Evolutionary conservation across 192 early-diverging fungal species (phyloP).

Genomic region (Gaertneriomyces semiglobifer): DNA sequence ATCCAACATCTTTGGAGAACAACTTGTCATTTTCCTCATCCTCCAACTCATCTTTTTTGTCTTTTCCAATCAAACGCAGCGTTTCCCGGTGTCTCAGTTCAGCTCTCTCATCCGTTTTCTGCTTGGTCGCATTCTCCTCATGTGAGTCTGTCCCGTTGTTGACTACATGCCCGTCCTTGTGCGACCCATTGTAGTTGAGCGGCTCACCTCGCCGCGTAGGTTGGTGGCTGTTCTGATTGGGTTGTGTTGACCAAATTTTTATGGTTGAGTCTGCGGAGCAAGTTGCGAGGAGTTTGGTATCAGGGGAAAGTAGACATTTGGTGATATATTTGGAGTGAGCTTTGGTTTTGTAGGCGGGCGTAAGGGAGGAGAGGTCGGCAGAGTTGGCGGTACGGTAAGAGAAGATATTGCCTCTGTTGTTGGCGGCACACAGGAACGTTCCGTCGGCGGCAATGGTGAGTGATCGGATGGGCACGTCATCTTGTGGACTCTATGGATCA

Average conservation of each 20-base stretch:
- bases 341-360: slow-evolving; percentile 64
- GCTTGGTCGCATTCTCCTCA: too few relatives aligned
- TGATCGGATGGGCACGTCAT: slow-evolving; percentile 75
- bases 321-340: slow-evolving; percentile 84
- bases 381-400: slow-evolving; percentile 50
- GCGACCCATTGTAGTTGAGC: too few relatives aligned
- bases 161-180: too few relatives aligned
- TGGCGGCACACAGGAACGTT: slow-evolving; percentile 74
- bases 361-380: slow-evolving; percentile 54
- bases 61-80: too few relatives aligned
- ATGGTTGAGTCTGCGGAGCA: slow-evolving; percentile 86
- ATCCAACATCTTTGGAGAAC: slow-evolving; percentile 35
- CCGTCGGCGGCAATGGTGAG: slow-evolving; percentile 82
- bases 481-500: slow-evolving; percentile 59
- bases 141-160: too few relatives aligned
- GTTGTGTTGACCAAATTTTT: slow-evolving; percentile 67
- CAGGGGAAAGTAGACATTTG: slow-evolving; percentile 76
- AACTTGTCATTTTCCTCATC: too few relatives aligned
- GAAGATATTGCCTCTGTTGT: slow-evolving; percentile 71
- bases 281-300: slow-evolving; percentile 75
- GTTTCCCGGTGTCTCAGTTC: too few relatives aligned
- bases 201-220: too few relatives aligned
- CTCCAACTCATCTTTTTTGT: too few relatives aligned
- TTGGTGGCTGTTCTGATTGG: too few relatives aligned
- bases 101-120: too few relatives aligned